A percentile compares a stretch with the other conserved stretches of the same genome.
These are phyloP conservation scores for Magnolia changhungtana DNA, from an alignment of 164 flowering plant genomes.

Conservation along the genomic window DNA sequence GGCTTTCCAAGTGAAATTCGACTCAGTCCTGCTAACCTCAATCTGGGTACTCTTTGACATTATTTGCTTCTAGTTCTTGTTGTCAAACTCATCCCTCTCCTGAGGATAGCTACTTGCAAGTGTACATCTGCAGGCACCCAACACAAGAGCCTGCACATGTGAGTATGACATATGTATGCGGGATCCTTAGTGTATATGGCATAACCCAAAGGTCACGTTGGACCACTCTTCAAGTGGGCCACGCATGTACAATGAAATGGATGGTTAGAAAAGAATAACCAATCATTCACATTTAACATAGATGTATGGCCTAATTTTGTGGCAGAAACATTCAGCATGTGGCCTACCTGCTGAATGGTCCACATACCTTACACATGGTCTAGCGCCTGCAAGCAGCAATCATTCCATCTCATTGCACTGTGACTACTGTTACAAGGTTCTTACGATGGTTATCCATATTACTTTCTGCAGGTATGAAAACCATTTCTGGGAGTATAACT, in stretches of 20 bases:
- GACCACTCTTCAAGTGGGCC: not conserved
- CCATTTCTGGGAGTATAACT: conserved; percentile 59
- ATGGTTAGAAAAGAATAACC: no score
- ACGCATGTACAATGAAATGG: no score
- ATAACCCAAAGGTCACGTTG: not conserved
- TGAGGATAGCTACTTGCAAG: not conserved
- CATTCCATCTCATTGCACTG: not conserved
- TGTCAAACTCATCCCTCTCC: not conserved
- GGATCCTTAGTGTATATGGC: not conserved
- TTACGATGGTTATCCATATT: not conserved
- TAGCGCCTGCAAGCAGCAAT: not conserved
- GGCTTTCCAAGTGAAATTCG: conserved; percentile 81
- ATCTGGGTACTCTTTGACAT: conserved; percentile 33
- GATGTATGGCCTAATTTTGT: no score
- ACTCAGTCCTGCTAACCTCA: conserved; percentile 63
- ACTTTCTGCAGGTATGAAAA: conserved; percentile 50
- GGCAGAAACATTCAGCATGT: no score
- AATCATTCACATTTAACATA: no score
- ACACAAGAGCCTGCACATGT: not conserved
- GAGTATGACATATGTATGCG: not conserved
- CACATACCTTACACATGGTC: not conserved
- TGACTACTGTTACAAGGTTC: not conserved
- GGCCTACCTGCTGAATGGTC: no score
- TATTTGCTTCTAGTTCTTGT: not conserved
- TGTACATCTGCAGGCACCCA: not conserved